Evolutionary conservation across 2,329 filamentous ascomycete species (phyloP).

Genomic region (Colletotrichum sp.): DNA sequence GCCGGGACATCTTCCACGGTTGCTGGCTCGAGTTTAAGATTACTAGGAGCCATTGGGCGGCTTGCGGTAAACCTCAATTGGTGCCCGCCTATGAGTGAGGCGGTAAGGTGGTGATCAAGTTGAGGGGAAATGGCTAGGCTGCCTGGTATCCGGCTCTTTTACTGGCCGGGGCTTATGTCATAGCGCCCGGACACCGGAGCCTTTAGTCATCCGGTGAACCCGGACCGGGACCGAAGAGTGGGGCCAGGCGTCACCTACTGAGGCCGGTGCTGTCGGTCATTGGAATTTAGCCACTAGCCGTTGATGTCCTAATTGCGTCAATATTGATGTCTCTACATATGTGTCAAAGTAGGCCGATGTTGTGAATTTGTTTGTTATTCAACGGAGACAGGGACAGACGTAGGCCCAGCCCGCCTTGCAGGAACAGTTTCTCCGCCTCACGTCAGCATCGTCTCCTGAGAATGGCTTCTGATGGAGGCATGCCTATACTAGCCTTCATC

Average conservation of each 20-base stretch:
- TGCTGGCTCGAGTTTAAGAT: neutral
- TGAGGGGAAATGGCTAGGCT: too few species aligned
- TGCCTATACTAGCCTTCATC: neutral
- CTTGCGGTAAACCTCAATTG: accelerated
- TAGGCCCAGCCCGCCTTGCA: neutral
- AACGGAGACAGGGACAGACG: neutral
- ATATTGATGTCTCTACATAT: too few species aligned
- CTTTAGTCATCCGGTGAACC: neutral
- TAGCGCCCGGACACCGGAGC: neutral
- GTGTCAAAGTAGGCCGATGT: neutral
- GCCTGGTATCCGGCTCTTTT: too few species aligned
- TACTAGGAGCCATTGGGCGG: neutral
- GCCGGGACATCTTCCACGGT: neutral
- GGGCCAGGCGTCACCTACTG: accelerated
- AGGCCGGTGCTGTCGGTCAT: neutral
- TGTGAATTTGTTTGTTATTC: neutral
- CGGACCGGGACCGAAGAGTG: neutral
- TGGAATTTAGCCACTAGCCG: neutral
- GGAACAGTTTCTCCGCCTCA: neutral
- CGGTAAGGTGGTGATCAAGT: too few species aligned
- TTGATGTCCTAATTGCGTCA: neutral
- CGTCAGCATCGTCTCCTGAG: neutral
- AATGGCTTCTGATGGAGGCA: neutral
- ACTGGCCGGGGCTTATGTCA: too few species aligned
- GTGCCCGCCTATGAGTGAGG: too few species aligned